Percentiles rank a stretch among this genome's conserved stretches.
Conservation (phyloP, 352 stramenopile species). For the Aphanomyces invadans region DNA sequence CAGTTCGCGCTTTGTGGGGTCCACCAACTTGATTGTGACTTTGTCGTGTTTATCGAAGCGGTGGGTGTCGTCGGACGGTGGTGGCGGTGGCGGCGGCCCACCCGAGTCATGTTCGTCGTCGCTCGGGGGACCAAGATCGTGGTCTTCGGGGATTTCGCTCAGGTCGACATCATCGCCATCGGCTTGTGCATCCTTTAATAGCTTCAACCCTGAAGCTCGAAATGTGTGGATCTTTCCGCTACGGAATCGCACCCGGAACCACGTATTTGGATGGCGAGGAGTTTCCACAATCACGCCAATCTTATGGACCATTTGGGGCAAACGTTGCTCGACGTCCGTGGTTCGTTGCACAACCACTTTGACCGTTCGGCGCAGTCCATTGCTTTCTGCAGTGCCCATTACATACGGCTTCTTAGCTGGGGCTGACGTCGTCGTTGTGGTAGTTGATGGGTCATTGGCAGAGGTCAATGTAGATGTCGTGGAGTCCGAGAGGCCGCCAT, state of each 20-base stretch:
- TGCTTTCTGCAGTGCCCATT: slow-evolving; percentile 15
- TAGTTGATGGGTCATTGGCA: too few species aligned
- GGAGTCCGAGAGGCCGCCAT: not conserved
- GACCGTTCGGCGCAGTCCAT: slow-evolving; percentile 14
- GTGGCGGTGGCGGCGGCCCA: slow-evolving; percentile 20
- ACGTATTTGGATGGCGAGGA: slow-evolving; percentile 77
- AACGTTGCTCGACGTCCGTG: slow-evolving; percentile 71
- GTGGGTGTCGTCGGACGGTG: slow-evolving; percentile 20
- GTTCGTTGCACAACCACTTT: slow-evolving; percentile 31
- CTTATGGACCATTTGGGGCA: slow-evolving; percentile 73
- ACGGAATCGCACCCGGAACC: slow-evolving; percentile 77
- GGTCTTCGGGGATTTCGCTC: not conserved
- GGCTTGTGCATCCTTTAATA: slow-evolving; percentile 35
- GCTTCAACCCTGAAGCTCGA: slow-evolving; percentile 59
- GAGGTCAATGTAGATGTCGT: not conserved
- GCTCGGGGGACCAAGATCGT: slow-evolving; percentile 24
- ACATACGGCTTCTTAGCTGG: not conserved
- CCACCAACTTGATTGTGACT: slow-evolving; percentile 18
- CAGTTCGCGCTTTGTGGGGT: slow-evolving; percentile 13
- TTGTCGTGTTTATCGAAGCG: slow-evolving; percentile 21
- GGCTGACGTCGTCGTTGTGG: not conserved
- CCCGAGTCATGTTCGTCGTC: slow-evolving; percentile 24
- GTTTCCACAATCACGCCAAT: slow-evolving; percentile 74
- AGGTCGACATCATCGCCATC: not conserved
- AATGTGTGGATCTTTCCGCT: slow-evolving; percentile 85